A percentile compares a stretch with the other conserved stretches of the same genome.
phyloP scores from a whole-genome alignment of 768 basidiomycete genomes.

The Tephrocybe sp. region DNA sequence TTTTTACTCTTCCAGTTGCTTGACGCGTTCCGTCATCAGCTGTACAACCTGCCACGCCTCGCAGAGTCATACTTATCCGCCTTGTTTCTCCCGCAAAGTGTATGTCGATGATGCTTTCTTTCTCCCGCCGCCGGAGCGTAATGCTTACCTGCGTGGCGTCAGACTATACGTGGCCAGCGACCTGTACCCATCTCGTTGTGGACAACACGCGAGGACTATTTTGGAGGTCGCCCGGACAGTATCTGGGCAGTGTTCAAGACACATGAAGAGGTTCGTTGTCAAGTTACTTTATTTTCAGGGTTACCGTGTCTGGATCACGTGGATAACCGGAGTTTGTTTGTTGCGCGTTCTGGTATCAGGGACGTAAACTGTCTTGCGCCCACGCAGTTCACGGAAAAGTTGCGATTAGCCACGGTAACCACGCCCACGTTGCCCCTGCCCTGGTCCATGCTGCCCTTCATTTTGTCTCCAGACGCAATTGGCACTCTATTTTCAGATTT shows the following conservation, averaged over 20 bases:
- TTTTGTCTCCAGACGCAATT: conserved; percentile 12
- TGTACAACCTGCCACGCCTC: conserved; percentile 38
- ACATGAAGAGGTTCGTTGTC: conserved; percentile 57
- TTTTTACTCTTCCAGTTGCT: conserved; percentile 10
- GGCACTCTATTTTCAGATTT: neutral
- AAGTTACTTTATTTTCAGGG: neutral
- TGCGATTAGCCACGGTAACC: conserved; percentile 17
- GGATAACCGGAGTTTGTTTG: conserved; percentile 13
- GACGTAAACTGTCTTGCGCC: conserved; percentile 16
- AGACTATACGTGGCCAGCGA: conserved; percentile 21
- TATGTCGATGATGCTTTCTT: conserved; percentile 25
- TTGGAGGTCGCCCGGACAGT: conserved; percentile 27
- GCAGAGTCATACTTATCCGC: conserved; percentile 36
- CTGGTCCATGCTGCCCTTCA: conserved; percentile 16
- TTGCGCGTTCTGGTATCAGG: conserved; percentile 14
- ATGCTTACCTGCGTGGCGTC: conserved; percentile 19
- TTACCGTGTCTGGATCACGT: conserved; percentile 23
- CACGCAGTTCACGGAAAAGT: conserved; percentile 34
- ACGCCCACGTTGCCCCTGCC: conserved; percentile 17
- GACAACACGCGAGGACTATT: conserved; percentile 38
- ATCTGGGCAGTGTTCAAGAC: conserved; percentile 60
- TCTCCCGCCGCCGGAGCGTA: conserved; percentile 15
- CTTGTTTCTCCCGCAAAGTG: conserved; percentile 38
- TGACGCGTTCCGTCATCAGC: conserved; percentile 23
- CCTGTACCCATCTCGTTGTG: conserved; percentile 49